A percentile compares a stretch with the other conserved stretches of the same genome.
Evolutionary conservation across 2,329 filamentous ascomycete species (phyloP).

Genomic region (Fusarium concolor): DNA sequence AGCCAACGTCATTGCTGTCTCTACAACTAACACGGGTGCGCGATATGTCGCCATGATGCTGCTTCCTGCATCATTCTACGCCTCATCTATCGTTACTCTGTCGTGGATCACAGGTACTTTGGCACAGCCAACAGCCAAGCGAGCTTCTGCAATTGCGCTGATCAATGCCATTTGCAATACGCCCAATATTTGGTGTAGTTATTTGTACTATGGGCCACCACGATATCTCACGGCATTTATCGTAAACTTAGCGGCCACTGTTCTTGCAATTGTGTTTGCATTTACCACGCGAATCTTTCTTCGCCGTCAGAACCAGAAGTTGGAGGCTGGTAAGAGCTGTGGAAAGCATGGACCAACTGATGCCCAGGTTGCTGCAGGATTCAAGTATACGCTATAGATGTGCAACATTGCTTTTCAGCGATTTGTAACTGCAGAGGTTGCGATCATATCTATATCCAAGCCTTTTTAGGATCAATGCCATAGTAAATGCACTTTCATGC

Average conservation of each 20-base stretch:
- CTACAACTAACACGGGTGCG: constrained; percentile 6
- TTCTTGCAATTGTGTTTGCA: background rate
- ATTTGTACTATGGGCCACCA: background rate
- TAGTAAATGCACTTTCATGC: too few relatives aligned
- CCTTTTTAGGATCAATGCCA: too few relatives aligned
- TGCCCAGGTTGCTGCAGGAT: background rate
- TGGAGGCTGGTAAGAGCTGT: background rate
- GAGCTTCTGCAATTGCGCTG: background rate
- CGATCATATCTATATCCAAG: too few relatives aligned
- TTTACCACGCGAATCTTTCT: background rate
- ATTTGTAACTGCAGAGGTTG: too few relatives aligned
- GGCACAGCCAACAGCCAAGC: background rate
- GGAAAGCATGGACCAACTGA: constrained; percentile 3
- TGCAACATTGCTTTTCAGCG: too few relatives aligned
- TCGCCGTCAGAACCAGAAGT: background rate
- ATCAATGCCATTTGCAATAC: constrained; percentile 6
- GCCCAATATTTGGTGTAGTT: constrained; percentile 6
- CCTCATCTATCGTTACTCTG: background rate
- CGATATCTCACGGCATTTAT: constrained; percentile 2
- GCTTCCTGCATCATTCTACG: constrained; percentile 5
- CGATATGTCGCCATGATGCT: constrained; percentile 14
- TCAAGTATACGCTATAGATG: background rate
- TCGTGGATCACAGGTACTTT: background rate
- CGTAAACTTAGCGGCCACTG: background rate
- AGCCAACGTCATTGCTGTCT: constrained; percentile 7